Conservation (phyloP, 768 basidiomycete genomes). For the Tricholoma sp. region DNA sequence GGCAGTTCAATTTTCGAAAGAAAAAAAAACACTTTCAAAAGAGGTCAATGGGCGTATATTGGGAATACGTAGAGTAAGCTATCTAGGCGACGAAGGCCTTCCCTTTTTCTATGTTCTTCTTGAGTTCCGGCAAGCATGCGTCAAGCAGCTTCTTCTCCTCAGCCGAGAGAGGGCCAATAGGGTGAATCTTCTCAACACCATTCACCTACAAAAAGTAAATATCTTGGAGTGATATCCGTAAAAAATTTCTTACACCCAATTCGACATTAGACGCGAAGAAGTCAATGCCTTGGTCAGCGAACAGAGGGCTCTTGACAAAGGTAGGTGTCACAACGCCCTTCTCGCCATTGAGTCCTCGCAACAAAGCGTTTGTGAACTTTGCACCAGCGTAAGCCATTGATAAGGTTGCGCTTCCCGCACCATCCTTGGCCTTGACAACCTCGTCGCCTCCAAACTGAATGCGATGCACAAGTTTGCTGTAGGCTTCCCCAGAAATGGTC, state of each 20-base stretch:
- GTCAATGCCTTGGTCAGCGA: constrained; percentile 77
- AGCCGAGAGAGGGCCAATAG: constrained; percentile 70
- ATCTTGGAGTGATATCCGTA: neutral
- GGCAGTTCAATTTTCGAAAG: no score
- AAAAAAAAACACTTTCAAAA: neutral
- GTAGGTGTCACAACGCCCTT: constrained; percentile 81
- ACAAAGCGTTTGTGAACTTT: constrained; percentile 78
- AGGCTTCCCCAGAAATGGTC: constrained; percentile 66
- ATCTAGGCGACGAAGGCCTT: constrained; percentile 57
- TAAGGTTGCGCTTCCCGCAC: constrained; percentile 89
- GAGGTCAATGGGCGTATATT: neutral
- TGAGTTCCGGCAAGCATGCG: constrained; percentile 85
- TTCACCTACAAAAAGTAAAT: constrained; percentile 41
- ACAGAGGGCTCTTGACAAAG: constrained; percentile 87
- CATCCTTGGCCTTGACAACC: constrained; percentile 97
- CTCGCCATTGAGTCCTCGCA: constrained; percentile 84
- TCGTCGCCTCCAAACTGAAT: constrained; percentile 99
- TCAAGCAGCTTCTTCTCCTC: constrained; percentile 84
- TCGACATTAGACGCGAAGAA: constrained; percentile 96
- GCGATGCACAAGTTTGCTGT: constrained; percentile 78
- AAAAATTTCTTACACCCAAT: constrained; percentile 66
- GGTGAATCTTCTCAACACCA: constrained; percentile 92
- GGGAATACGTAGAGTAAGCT: neutral
- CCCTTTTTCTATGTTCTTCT: constrained; percentile 99
- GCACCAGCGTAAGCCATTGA: constrained; percentile 96